A percentile compares a stretch with the other conserved stretches of the same genome.
phyloP scores from a whole-genome alignment of 441 rosid genomes.

The Erodium chrysanthum region DNA sequence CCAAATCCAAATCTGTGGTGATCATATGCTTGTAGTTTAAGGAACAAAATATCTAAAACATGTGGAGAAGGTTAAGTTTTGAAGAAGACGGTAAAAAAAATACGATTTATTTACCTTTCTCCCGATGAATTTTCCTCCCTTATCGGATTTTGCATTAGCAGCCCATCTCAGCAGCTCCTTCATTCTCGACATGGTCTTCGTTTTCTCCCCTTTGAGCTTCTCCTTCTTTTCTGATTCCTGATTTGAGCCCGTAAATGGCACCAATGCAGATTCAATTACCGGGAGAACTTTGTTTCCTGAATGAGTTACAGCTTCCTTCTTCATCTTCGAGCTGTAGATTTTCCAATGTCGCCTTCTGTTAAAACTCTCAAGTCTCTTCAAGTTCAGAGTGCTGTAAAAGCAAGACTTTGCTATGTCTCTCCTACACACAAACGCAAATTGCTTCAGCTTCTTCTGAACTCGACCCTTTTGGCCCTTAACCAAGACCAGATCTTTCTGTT shows the following conservation, averaged over 20 bases:
- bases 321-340: constrained; percentile 4
- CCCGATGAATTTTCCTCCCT: constrained; percentile 44
- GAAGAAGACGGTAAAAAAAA: no score
- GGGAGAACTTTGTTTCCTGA: constrained; percentile 48
- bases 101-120: constrained; percentile 36
- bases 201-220: constrained; percentile 34
- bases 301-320: constrained; percentile 8
- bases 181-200: constrained; percentile 50
- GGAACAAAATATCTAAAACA: no score
- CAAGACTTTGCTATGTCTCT: constrained; percentile 50
- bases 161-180: constrained; percentile 71
- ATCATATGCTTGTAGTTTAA: neutral
- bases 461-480: constrained; percentile 15
- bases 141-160: constrained; percentile 52
- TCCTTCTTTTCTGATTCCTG: constrained; percentile 27
- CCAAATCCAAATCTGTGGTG: neutral
- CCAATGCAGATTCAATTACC: constrained; percentile 21
- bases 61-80: no score
- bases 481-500: constrained; percentile 20
- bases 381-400: constrained; percentile 41
- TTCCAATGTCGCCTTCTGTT: constrained; percentile 28
- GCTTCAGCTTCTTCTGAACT: constrained; percentile 13
- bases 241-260: neutral
- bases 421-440: constrained; percentile 36
- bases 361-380: constrained; percentile 27